phyloP scores from a whole-genome alignment of 169 alveolate species.

The Besnoitia besnoiti region DNA sequence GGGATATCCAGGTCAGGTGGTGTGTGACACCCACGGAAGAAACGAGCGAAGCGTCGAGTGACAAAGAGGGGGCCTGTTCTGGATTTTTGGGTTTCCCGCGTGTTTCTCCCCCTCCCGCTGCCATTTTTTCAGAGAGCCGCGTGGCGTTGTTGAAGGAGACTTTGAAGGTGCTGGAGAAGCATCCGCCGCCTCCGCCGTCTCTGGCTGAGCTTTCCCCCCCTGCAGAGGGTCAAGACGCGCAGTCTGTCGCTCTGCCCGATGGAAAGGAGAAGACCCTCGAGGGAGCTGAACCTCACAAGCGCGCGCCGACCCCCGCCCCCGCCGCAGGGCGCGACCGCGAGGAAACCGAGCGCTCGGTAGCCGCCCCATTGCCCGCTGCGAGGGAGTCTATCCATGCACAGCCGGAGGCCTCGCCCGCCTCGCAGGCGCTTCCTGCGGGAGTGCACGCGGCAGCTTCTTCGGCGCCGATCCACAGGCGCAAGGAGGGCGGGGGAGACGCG shows the following conservation, averaged over 20 bases:
- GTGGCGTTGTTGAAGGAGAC: background rate
- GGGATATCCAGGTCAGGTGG: background rate
- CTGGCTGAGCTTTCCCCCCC: background rate
- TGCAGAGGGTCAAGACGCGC: background rate
- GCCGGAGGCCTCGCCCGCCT: too few species aligned
- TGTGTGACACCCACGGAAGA: too few species aligned
- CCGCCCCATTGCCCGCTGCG: too few species aligned
- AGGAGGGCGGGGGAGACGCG: background rate
- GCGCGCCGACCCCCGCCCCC: too few species aligned
- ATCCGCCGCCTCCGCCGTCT: constrained; percentile 11
- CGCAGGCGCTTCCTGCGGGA: too few species aligned
- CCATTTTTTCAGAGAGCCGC: background rate
- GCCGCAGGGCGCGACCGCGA: too few species aligned
- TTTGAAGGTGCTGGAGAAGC: background rate
- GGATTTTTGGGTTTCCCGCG: background rate
- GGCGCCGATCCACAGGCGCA: too few species aligned
- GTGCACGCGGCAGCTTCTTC: too few species aligned
- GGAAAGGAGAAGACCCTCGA: background rate
- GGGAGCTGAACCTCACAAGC: background rate
- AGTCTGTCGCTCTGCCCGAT: background rate
- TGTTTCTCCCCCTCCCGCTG: background rate
- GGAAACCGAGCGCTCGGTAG: too few species aligned
- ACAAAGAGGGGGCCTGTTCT: background rate
- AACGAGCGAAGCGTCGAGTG: too few species aligned
- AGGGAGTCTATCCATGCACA: too few species aligned